Evolutionary conservation across 164 flowering plant species (phyloP).

Genomic region (Liriodendron chinense): DNA sequence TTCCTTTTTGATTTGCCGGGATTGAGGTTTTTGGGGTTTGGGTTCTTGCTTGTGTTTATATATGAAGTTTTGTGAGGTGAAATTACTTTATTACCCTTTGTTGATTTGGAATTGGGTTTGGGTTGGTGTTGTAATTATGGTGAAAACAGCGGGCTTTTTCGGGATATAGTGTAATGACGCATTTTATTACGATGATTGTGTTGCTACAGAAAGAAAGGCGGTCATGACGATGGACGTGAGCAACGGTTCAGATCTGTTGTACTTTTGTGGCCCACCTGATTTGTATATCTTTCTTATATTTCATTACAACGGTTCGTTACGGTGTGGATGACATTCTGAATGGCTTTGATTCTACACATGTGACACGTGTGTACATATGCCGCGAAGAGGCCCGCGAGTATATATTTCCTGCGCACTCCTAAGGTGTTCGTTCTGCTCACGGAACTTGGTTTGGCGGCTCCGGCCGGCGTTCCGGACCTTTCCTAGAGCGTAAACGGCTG

Average conservation of each 20-base stretch:
- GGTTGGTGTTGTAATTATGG: not conserved
- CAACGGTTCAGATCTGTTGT: too few relatives aligned
- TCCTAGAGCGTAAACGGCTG: not conserved
- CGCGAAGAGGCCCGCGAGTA: not conserved
- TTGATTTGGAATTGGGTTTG: not conserved
- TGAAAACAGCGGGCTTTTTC: not conserved
- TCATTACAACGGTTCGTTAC: fast-evolving
- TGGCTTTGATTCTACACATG: too few relatives aligned
- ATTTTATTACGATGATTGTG: too few relatives aligned
- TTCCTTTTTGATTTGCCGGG: not conserved
- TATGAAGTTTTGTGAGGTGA: not conserved
- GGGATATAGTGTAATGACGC: not conserved
- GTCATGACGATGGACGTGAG: too few relatives aligned
- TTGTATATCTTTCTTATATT: too few relatives aligned
- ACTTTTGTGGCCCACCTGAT: too few relatives aligned
- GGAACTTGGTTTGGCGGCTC: not conserved
- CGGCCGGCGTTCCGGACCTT: not conserved
- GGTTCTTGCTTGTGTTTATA: too few relatives aligned
- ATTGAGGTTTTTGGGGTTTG: too few relatives aligned
- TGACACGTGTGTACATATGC: too few relatives aligned
- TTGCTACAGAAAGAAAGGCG: too few relatives aligned
- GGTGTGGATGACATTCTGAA: too few relatives aligned
- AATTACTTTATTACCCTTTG: not conserved
- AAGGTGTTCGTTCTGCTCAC: not conserved
- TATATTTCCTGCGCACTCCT: not conserved